Evolutionary conservation across 257 asterid genomes (phyloP).

Genomic region (Haberlea rhodopensis): DNA sequence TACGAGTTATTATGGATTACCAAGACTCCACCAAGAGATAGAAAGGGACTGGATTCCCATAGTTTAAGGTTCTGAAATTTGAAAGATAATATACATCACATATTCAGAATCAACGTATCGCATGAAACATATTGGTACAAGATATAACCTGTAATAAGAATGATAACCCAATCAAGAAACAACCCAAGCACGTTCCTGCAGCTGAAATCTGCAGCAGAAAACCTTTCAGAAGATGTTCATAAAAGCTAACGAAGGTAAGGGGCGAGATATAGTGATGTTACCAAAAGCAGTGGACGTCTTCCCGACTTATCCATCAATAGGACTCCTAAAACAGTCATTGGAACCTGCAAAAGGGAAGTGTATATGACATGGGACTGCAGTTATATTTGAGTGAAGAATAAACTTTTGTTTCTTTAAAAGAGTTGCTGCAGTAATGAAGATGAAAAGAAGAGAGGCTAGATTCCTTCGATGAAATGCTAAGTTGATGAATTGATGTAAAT

Average conservation of each 20-base stretch:
- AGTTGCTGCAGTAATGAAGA: too few species aligned
- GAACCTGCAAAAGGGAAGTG: conserved; percentile 54
- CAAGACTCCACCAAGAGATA: conserved; percentile 76
- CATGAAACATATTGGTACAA: neutral
- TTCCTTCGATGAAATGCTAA: too few species aligned
- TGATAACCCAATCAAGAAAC: conserved; percentile 64
- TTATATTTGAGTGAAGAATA: too few species aligned
- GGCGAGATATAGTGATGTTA: conserved; percentile 24
- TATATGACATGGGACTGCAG: too few species aligned
- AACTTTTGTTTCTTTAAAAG: too few species aligned
- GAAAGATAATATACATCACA: conserved; percentile 9
- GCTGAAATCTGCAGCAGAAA: conserved; percentile 59
- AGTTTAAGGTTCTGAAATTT: conserved; percentile 56
- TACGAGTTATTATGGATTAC: conserved; percentile 35
- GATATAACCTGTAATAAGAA: conserved; percentile 65
- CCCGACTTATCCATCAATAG: conserved; percentile 83
- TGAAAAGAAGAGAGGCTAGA: too few species aligned
- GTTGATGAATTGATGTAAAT: too few species aligned
- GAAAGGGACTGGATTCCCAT: conserved; percentile 62
- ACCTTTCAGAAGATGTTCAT: conserved; percentile 13
- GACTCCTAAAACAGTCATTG: conserved; percentile 68
- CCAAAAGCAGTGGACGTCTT: conserved; percentile 73
- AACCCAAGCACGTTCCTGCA: conserved; percentile 75
- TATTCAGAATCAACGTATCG: conserved; percentile 3
- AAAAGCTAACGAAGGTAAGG: neutral